Evolutionary conservation across 148 eudicot species (phyloP).

Genomic region (Rhododendron molle): DNA sequence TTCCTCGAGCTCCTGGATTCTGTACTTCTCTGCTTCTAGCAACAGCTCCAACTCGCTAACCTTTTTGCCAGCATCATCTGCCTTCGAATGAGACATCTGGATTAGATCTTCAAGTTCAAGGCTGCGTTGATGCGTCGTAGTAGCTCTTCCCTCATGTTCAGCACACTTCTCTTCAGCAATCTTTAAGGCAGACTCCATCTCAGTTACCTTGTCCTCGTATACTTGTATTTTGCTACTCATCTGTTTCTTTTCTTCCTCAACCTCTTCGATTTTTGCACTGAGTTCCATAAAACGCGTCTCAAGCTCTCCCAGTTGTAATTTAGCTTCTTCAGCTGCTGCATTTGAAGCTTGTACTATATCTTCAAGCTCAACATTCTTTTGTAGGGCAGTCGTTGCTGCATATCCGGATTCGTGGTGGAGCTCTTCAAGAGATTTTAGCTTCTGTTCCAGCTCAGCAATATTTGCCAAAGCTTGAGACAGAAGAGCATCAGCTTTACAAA

Average conservation of each 20-base stretch:
- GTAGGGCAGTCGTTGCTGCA: constrained; percentile 33
- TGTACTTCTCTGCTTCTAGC: constrained; percentile 56
- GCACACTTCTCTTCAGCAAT: constrained; percentile 30
- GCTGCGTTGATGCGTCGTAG: constrained; percentile 47
- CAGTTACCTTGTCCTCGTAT: constrained; percentile 27
- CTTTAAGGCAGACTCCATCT: constrained; percentile 45
- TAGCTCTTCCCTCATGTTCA: constrained; percentile 51
- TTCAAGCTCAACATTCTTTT: constrained; percentile 46
- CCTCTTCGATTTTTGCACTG: constrained; percentile 16
- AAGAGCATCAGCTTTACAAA: constrained; percentile 44
- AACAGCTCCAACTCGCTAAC: constrained; percentile 49
- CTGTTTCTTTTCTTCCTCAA: constrained; percentile 42
- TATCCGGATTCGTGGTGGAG: constrained; percentile 47
- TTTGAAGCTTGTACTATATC: constrained; percentile 31
- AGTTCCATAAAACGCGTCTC: constrained; percentile 29
- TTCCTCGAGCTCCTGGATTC: constrained; percentile 66
- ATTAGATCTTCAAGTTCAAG: constrained; percentile 59
- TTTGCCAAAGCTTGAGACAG: constrained; percentile 39
- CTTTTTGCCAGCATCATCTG: constrained; percentile 57
- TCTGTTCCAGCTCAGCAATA: constrained; percentile 51
- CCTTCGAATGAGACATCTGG: constrained; percentile 53
- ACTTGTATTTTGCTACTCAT: constrained; percentile 25
- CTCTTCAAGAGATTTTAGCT: constrained; percentile 42
- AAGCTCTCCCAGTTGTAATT: constrained; percentile 35
- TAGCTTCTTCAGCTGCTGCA: constrained; percentile 38